Evolutionary conservation across 371 early-diverging fungal species (phyloP), one percentile per base, ranked within the genome.

Genomic region (Saksenaea oblongispora): DNA sequence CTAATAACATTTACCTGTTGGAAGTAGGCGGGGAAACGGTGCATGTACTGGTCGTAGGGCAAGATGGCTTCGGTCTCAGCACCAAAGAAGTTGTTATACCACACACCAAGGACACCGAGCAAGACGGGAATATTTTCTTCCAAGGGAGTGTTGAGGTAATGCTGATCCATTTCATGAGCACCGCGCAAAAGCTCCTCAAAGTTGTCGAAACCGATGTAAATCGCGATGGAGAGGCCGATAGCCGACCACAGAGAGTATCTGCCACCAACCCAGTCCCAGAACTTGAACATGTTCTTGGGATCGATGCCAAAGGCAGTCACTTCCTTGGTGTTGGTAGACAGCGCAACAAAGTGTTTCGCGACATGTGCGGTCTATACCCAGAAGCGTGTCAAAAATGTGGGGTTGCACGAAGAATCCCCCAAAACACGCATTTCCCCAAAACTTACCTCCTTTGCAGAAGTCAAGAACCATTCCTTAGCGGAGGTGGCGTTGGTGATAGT

Each of bases 211-310:
- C 99, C 99, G 68, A 99, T 86, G 78, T 90, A 93, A 63, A 98
- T 90, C 37, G 92, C 91, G 71, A 99, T 98, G 17, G 97, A 95
- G 58, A 99, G 87, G 47, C 99, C 99, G 65, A 98, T 98, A 51
- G 99, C 97, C 37, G 98, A 97, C 99, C 99, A 99, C 41, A 99
- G 89, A 54, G 98, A 98, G 87, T 98, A 99, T 62, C 99, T 92
- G 44, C 99, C 99, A 72, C 99, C 99, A 60, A 99, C 99, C 96
- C 96, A 99, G 82, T 99, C 99, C 99, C 99, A 99, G 90, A 99
- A 99, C 77, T 92, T 91, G 89, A 99, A 98, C 94, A 98, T 96
- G 84, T 97, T 98, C 69, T 88, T 84, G 36, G 88, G 75, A 72
- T 87, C 89, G 65, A 99, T 98, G 61, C 98, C 98, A 72, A 98